These are phyloP conservation scores for Musa acuminata DNA, from an alignment of 176 grass and related monocot genomes.

Conservation along the genomic window DNA sequence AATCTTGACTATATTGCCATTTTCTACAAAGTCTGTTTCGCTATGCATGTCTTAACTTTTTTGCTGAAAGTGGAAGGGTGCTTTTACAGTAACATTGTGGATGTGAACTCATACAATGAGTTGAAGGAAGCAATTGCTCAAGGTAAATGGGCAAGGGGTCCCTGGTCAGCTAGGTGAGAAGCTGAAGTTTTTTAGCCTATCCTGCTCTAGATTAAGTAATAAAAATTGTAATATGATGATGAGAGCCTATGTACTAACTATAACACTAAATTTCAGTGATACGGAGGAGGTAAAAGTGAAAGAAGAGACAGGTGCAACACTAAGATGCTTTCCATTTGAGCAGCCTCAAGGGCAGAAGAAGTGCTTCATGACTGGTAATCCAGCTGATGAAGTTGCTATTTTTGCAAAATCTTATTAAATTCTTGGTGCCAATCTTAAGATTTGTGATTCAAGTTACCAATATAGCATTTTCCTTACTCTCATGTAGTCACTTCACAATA, in stretches of 20 bases:
- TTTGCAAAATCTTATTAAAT: constrained; percentile 81
- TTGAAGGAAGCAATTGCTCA: constrained; percentile 71
- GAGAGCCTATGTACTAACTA: not conserved
- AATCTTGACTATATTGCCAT: not conserved
- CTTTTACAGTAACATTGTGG: constrained; percentile 70
- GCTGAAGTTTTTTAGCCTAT: not conserved
- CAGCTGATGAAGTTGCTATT: constrained; percentile 80
- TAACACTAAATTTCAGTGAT: constrained; percentile 37
- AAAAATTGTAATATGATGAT: not conserved
- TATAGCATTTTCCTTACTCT: too few relatives aligned
- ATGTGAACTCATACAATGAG: constrained; percentile 74
- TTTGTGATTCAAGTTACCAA: too few relatives aligned
- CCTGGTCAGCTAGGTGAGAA: constrained; percentile 86
- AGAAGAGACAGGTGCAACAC: constrained; percentile 92
- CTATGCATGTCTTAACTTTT: not conserved
- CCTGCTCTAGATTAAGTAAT: not conserved
- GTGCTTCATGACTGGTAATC: constrained; percentile 94
- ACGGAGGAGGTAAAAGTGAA: constrained; percentile 88
- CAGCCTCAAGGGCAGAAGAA: constrained; percentile 68
- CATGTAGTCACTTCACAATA: too few relatives aligned
- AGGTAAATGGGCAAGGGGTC: constrained; percentile 95
- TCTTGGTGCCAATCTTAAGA: not conserved
- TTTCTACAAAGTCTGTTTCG: not conserved
- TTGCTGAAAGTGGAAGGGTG: not conserved
- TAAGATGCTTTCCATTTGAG: constrained; percentile 92